A percentile compares a stretch with the other conserved stretches of the same genome.
Evolutionary conservation across 1,284 basidiomycete genomes (phyloP).

Genomic region (Sporisorium exsertum): DNA sequence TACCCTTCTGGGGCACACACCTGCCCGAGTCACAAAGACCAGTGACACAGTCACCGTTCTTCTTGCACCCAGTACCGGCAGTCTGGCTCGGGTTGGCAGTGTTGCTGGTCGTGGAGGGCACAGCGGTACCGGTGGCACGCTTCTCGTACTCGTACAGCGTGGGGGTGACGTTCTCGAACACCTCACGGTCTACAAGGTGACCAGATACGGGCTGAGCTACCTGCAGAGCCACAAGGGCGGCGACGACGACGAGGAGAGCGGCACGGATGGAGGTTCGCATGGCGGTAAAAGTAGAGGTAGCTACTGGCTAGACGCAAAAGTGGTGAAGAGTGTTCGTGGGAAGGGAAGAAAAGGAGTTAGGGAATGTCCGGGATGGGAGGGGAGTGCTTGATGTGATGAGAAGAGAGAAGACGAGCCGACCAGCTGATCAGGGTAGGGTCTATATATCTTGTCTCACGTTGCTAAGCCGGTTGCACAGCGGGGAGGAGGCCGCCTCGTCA

Average conservation of each 20-base stretch:
- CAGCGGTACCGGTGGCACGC: constrained; percentile 22
- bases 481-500: neutral
- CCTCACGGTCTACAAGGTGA: constrained; percentile 43
- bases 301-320: constrained; percentile 27
- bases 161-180: constrained; percentile 43
- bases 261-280: constrained; percentile 46
- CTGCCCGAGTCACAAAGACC: constrained; percentile 29
- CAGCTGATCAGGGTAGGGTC: constrained; percentile 2
- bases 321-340: constrained; percentile 1
- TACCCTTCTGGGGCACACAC: constrained; percentile 26
- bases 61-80: constrained; percentile 20
- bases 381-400: constrained; percentile 30
- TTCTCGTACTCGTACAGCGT: constrained; percentile 36
- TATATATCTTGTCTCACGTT: constrained; percentile 18
- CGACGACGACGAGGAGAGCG: constrained; percentile 32
- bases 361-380: constrained; percentile 17
- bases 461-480: too few relatives aligned
- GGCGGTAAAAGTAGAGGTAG: constrained; percentile 32
- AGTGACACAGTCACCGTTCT: constrained; percentile 28
- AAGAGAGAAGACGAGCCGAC: neutral
- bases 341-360: constrained; percentile 2
- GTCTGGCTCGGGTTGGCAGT: constrained; percentile 12
- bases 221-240: constrained; percentile 42
- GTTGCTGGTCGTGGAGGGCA: constrained; percentile 13
- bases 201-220: constrained; percentile 44